Conservation (phyloP, 768 basidiomycete genomes). For the Suillus paluster region DNA sequence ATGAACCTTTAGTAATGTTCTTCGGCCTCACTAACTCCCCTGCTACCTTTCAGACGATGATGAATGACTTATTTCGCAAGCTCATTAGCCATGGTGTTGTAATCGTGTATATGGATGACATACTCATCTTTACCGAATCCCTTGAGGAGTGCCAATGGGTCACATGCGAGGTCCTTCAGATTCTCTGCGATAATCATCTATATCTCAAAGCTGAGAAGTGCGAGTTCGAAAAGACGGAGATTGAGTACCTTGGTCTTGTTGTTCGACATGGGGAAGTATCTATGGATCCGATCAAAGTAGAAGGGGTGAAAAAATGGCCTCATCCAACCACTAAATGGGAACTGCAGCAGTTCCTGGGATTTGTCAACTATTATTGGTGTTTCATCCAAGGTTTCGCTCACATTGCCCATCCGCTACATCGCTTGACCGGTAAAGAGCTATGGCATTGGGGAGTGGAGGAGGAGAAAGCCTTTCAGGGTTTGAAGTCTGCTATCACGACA, state of each 20-base stretch:
- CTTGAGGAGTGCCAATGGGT: slow-evolving; percentile 23
- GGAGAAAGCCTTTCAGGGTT: slow-evolving; percentile 27
- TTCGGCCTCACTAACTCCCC: slow-evolving; percentile 37
- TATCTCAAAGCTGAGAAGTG: slow-evolving; percentile 43
- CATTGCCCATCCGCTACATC: slow-evolving; percentile 33
- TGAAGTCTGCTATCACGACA: slow-evolving; percentile 33
- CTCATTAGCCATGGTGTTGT: slow-evolving; percentile 23
- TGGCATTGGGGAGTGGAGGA: slow-evolving; percentile 32
- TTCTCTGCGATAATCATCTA: slow-evolving; percentile 30
- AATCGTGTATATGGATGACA: slow-evolving; percentile 48
- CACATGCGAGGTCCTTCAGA: slow-evolving; percentile 23
- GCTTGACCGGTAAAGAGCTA: slow-evolving; percentile 28
- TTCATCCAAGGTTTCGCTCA: slow-evolving; percentile 40
- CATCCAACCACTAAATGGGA: slow-evolving; percentile 29
- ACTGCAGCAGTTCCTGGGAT: slow-evolving; percentile 46
- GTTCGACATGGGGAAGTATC: slow-evolving; percentile 20
- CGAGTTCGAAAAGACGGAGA: slow-evolving; percentile 26
- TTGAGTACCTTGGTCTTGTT: slow-evolving; percentile 39
- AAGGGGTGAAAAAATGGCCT: slow-evolving; percentile 10
- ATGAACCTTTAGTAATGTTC: slow-evolving; percentile 30
- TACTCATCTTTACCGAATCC: slow-evolving; percentile 42
- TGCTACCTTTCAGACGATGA: slow-evolving; percentile 41
- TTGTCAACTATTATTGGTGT: slow-evolving; percentile 41
- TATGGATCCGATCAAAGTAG: slow-evolving; percentile 15
- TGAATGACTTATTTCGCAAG: slow-evolving; percentile 36